These are phyloP conservation scores for Crithidia bombi DNA, from an alignment of 208 protist genomes.

Conservation along the genomic window DNA sequence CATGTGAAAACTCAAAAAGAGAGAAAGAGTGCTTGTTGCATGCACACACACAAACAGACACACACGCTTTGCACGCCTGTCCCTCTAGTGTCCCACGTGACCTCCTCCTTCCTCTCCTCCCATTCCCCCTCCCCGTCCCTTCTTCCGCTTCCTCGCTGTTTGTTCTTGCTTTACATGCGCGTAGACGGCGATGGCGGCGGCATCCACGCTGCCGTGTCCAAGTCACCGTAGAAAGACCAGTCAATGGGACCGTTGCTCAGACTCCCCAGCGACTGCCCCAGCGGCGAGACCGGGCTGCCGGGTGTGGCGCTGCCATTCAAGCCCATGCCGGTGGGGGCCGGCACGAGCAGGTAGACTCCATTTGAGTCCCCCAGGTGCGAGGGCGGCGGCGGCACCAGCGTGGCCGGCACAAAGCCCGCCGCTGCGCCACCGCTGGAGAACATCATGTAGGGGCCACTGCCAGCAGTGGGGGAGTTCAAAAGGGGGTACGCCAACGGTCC, in stretches of 20 bases:
- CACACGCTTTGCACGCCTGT: too few species aligned
- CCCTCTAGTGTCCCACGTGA: too few species aligned
- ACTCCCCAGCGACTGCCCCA: conserved; percentile 28
- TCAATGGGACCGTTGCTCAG: conserved; percentile 32
- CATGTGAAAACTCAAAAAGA: background rate
- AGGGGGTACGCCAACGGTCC: conserved; percentile 15
- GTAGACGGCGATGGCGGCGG: conserved; percentile 23
- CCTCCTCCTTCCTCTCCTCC: too few species aligned
- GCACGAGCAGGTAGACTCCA: conserved; percentile 27
- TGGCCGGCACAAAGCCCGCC: conserved; percentile 13
- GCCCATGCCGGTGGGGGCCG: conserved; percentile 8
- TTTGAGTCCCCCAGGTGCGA: conserved; percentile 22
- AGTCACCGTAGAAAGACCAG: conserved; percentile 49
- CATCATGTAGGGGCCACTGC: conserved; percentile 20
- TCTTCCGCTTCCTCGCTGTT: background rate
- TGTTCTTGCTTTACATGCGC: conserved; percentile 9
- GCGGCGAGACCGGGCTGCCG: conserved; percentile 11
- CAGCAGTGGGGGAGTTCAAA: background rate
- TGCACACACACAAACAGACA: too few species aligned
- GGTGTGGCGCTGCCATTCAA: background rate
- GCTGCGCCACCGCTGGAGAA: conserved; percentile 18
- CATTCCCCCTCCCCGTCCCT: background rate
- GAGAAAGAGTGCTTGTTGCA: conserved; percentile 2
- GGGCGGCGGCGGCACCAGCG: conserved; percentile 19
- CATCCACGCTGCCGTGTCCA: conserved; percentile 37